Percentiles rank a stretch among this genome's conserved stretches.
phyloP scores from a whole-genome alignment of 805 yeast species.

The Candida awuae region DNA sequence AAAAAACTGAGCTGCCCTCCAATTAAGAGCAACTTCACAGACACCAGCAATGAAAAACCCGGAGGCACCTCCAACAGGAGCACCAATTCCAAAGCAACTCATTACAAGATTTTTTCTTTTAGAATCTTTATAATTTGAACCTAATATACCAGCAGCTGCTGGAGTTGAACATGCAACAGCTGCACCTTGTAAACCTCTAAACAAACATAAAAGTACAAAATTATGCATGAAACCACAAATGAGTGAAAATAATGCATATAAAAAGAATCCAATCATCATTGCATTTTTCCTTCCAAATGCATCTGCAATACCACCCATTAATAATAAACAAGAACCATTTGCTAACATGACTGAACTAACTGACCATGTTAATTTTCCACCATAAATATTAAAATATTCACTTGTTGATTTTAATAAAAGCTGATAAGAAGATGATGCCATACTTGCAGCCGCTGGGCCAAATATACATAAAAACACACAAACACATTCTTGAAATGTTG shows the following conservation, averaged over 20 bases:
- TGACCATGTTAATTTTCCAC: constrained; percentile 39
- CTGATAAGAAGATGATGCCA: constrained; percentile 31
- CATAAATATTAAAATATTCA: constrained; percentile 29
- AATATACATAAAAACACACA: constrained; percentile 29
- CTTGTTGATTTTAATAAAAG: constrained; percentile 31
- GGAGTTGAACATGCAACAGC: constrained; percentile 38
- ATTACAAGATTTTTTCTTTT: constrained; percentile 34
- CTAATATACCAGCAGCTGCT: constrained; percentile 40
- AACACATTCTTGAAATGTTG: constrained; percentile 27
- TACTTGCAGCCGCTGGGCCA: constrained; percentile 36
- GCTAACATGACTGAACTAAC: constrained; percentile 34
- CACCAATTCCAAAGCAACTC: constrained; percentile 39
- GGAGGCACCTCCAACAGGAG: constrained; percentile 38
- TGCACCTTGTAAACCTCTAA: constrained; percentile 39
- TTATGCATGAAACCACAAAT: constrained; percentile 33
- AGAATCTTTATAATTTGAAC: constrained; percentile 34
- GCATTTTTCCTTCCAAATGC: constrained; percentile 38
- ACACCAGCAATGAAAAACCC: constrained; percentile 41
- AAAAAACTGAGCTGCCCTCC: constrained; percentile 38
- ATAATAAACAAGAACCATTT: constrained; percentile 34
- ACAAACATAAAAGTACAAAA: constrained; percentile 32
- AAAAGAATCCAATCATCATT: constrained; percentile 28
- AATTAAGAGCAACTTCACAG: constrained; percentile 30
- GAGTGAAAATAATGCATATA: constrained; percentile 28
- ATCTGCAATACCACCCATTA: constrained; percentile 43